phyloP scores from a whole-genome alignment of 371 early-diverging fungal species.

The Mucor saturninus region DNA sequence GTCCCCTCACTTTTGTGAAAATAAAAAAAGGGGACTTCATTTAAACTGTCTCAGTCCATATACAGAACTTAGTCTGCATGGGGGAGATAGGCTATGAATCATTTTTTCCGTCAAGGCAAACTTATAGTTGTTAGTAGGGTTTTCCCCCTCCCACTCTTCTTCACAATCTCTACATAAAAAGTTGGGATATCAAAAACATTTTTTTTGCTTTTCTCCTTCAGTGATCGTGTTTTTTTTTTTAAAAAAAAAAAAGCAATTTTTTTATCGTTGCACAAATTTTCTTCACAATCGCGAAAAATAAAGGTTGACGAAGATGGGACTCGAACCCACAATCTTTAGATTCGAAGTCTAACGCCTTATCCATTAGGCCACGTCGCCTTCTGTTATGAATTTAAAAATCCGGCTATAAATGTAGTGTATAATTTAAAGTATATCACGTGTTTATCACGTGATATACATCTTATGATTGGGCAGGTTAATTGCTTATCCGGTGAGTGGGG shows the following conservation, averaged over 20 bases:
- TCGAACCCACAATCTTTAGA: constrained; percentile 54
- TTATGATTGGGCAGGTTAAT: background rate
- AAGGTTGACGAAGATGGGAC: constrained; percentile 39
- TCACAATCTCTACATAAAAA: no score
- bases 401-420: background rate
- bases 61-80: no score
- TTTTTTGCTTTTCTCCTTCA: no score
- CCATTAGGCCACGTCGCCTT: constrained; percentile 44
- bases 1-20: no score
- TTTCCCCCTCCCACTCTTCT: no score
- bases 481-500: no score
- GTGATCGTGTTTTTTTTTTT: background rate
- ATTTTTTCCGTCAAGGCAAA: no score
- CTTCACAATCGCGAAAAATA: background rate
- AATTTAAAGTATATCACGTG: background rate
- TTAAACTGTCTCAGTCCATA: no score
- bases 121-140: no score
- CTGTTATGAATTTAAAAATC: background rate
- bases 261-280: background rate
- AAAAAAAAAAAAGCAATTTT: background rate
- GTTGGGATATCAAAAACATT: background rate
- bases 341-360: constrained; percentile 50
- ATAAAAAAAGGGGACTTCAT: no score
- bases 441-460: background rate
- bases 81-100: no score